Evolutionary conservation across 2,329 filamentous ascomycete species (phyloP), one percentile per base, ranked within the genome.

Genomic region (Ploettnerulaceae sp.): DNA sequence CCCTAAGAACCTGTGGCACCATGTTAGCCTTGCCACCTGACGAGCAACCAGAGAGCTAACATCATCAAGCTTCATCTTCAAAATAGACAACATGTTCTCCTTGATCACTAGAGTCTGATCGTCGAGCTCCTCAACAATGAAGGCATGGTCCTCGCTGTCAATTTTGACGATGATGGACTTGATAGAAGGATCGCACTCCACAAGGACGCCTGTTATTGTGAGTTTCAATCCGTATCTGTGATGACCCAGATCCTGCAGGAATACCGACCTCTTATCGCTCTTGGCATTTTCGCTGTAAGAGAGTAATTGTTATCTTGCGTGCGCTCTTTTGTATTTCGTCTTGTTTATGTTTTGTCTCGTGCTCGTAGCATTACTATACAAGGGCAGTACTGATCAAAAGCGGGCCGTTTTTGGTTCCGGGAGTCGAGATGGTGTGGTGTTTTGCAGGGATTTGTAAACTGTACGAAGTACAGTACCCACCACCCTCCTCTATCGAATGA

Each of bases 101-200:
- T 89, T 88, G 46, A 90, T 77, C 3, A 91, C 72, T 1, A 89
- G 72, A 48, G 84, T 82, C 63, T 85, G 77, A 49, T 90, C 86
- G 66, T 90, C 86, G 1, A 90, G 75, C 53, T 89, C 84, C 59
- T 89, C 84, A 52, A 89, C 85, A 61, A 91, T 86, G 64, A 81
- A 87, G 54, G 83, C 80, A 66, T 89, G 81, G 56, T 76, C 74
- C 47, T 78, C 72, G 58, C 72, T 77, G 66, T 91, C 83, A 57
- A 91, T 86, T 60, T 82, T 85, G 57, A 86, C 73, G 61, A 91
- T 84, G 71, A 90, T 89, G 53, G 86, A 85, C 68, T 89, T 90
- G 74, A 91, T 89, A 34, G 84, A 87, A n/a, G 86, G 83, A 64
- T 91, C 86, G 67, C 84, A 89, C 66, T 89, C 80, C 66, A 91